These are phyloP conservation scores for Monilinia polystroma DNA, from an alignment of 2,329 filamentous ascomycete species.

Conservation along the genomic window DNA sequence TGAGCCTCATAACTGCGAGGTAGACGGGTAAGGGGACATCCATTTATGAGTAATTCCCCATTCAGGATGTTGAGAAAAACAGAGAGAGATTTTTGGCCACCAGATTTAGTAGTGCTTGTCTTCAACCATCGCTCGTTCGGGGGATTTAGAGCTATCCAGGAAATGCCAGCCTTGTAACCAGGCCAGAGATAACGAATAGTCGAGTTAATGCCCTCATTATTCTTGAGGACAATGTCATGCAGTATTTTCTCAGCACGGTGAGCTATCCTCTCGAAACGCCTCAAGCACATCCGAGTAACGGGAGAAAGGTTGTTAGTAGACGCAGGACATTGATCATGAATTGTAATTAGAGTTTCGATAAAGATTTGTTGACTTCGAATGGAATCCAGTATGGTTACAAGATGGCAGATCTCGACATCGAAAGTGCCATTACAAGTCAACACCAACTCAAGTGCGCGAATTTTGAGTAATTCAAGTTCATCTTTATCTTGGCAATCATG, in stretches of 20 bases:
- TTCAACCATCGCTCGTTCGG: slow-evolving; percentile 42
- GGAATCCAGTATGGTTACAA: slow-evolving; percentile 37
- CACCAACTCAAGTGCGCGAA: slow-evolving; percentile 43
- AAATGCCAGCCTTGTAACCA: slow-evolving; percentile 32
- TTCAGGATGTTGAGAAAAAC: slow-evolving; percentile 53
- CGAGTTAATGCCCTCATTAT: slow-evolving; percentile 32
- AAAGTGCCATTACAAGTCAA: slow-evolving; percentile 48
- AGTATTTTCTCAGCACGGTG: slow-evolving; percentile 31
- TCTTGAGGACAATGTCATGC: slow-evolving; percentile 26
- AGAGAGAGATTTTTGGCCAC: slow-evolving; percentile 23
- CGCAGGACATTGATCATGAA: slow-evolving; percentile 41
- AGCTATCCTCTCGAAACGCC: slow-evolving; percentile 23
- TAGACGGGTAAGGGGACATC: slow-evolving; percentile 48
- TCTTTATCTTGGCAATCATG: slow-evolving; percentile 32
- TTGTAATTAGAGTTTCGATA: slow-evolving; percentile 42
- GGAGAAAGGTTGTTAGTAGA: slow-evolving; percentile 38
- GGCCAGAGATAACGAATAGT: slow-evolving; percentile 37
- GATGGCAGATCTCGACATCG: slow-evolving; percentile 42
- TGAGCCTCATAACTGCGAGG: slow-evolving; percentile 46
- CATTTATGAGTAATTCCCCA: slow-evolving; percentile 53
- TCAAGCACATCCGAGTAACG: slow-evolving; percentile 11
- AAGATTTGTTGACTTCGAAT: slow-evolving; percentile 39
- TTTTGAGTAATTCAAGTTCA: slow-evolving; percentile 39
- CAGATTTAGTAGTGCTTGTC: slow-evolving; percentile 28
- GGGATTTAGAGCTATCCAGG: slow-evolving; percentile 34